Evolutionary conservation across 1,284 basidiomycete species (phyloP).

Genomic region (Heterobasidion parviporum): DNA sequence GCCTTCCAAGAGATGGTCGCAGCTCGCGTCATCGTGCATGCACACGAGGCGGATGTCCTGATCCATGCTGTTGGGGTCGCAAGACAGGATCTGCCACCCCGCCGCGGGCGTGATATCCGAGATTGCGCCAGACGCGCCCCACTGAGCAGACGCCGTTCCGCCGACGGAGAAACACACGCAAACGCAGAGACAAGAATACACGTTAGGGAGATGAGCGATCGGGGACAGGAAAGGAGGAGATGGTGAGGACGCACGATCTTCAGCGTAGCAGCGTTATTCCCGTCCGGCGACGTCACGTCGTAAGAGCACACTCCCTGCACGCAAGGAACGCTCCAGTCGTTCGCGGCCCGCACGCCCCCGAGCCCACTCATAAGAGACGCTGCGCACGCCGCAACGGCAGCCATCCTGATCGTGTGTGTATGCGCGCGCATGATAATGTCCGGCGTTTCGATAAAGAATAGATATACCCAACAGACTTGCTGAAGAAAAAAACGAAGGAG

Average conservation of each 20-base stretch:
- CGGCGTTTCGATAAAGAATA: neutral
- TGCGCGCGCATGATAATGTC: conserved; percentile 9
- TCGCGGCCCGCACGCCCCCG: too few relatives aligned
- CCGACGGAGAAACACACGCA: too few relatives aligned
- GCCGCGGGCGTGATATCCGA: conserved; percentile 45
- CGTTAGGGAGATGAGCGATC: neutral
- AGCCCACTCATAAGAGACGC: too few relatives aligned
- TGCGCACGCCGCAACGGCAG: too few relatives aligned
- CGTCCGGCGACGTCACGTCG: conserved; percentile 20
- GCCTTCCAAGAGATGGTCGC: conserved; percentile 35
- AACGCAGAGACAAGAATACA: too few relatives aligned
- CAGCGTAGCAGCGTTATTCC: conserved; percentile 14
- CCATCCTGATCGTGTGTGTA: conserved; percentile 8
- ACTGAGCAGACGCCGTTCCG: conserved; percentile 17
- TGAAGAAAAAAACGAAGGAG: neutral
- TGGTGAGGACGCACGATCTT: conserved; percentile 26
- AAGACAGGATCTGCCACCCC: conserved; percentile 44
- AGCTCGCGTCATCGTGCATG: conserved; percentile 24
- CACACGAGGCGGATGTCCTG: conserved; percentile 46
- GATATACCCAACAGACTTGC: too few relatives aligned
- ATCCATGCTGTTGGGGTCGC: conserved; percentile 26
- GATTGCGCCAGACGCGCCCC: conserved; percentile 33
- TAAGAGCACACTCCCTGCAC: conserved; percentile 30
- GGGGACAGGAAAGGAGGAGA: neutral
- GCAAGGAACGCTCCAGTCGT: conserved; percentile 38